Conservation (phyloP, 345 rosid genomes). For the Erucastrum elatum region DNA sequence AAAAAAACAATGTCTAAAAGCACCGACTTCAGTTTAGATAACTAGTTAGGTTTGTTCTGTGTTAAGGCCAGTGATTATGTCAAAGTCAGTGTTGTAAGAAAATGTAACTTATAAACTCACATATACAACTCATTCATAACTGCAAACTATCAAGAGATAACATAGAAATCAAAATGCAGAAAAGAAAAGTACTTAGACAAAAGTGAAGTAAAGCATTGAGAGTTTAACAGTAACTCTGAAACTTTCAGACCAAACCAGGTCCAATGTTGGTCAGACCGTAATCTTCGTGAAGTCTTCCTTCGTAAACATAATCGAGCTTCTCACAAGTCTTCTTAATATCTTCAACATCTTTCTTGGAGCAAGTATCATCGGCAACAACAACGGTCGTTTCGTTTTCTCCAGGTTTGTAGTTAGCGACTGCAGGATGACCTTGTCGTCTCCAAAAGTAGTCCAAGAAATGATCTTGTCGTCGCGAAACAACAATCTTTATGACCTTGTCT, state of each 20-base stretch:
- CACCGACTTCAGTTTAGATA: slow-evolving; percentile 7
- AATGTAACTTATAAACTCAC: neutral
- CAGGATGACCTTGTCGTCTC: slow-evolving; percentile 31
- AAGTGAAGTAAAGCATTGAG: neutral
- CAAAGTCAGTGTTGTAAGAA: neutral
- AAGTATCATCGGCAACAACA: slow-evolving; percentile 27
- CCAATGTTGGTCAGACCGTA: slow-evolving; percentile 28
- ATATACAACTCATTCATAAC: slow-evolving; percentile 16
- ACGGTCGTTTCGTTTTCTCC: slow-evolving; percentile 27
- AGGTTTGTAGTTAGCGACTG: slow-evolving; percentile 31
- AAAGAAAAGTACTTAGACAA: neutral
- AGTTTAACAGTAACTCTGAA: neutral
- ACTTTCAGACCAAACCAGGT: slow-evolving; percentile 31
- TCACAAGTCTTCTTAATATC: slow-evolving; percentile 31
- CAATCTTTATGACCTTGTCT: slow-evolving; percentile 37
- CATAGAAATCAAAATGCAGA: slow-evolving; percentile 12
- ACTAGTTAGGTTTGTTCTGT: slow-evolving; percentile 3
- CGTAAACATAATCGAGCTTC: slow-evolving; percentile 34
- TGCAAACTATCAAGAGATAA: neutral
- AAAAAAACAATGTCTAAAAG: slow-evolving; percentile 29
- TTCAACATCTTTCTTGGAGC: slow-evolving; percentile 26
- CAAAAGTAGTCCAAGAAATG: slow-evolving; percentile 33
- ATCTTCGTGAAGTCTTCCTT: slow-evolving; percentile 25
- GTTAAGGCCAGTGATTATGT: neutral
- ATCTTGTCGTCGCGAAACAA: slow-evolving; percentile 6